Percentiles rank a stretch among this genome's conserved stretches.
Conservation (phyloP, 2,329 filamentous ascomycete species). For the Sarocladium oryzae region DNA sequence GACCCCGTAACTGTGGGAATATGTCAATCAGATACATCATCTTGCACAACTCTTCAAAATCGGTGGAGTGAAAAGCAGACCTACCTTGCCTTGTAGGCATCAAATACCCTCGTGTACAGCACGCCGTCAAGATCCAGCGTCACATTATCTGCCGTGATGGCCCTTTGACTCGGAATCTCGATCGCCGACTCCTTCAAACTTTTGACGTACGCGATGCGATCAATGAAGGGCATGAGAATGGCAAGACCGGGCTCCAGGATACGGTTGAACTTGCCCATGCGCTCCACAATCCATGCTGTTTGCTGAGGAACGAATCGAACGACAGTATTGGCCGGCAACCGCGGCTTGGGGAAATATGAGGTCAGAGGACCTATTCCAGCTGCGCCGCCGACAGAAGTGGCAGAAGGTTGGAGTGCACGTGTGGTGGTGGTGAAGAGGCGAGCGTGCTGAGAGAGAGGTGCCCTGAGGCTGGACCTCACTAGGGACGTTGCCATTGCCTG, state of each 20-base stretch:
- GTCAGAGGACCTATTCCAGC: constrained; percentile 33
- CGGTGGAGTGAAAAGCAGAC: constrained; percentile 15
- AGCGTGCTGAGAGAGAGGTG: constrained; percentile 12
- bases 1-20: constrained; percentile 71
- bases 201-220: constrained; percentile 97
- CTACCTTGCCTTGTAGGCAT: constrained; percentile 94
- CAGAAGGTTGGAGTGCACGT: constrained; percentile 23
- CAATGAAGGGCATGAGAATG: constrained; percentile 80
- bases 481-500: constrained; percentile 7
- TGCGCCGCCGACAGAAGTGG: constrained; percentile 20
- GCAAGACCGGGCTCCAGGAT: constrained; percentile 90
- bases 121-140: constrained; percentile 95
- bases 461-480: constrained; percentile 9
- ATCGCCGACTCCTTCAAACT: constrained; percentile 93
- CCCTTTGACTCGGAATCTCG: constrained; percentile 95
- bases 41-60: background rate
- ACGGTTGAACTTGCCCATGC: constrained; percentile 95
- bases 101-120: constrained; percentile 90
- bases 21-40: background rate
- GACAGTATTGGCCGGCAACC: constrained; percentile 86
- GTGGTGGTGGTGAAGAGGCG: constrained; percentile 22
- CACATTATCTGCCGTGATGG: constrained; percentile 97
- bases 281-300: constrained; percentile 98
- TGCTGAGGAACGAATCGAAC: constrained; percentile 98
- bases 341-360: constrained; percentile 72